A percentile compares a stretch with the other conserved stretches of the same genome.
Conservation (phyloP, 352 stramenopile species). For the Pythium rhizo-oryzae region DNA sequence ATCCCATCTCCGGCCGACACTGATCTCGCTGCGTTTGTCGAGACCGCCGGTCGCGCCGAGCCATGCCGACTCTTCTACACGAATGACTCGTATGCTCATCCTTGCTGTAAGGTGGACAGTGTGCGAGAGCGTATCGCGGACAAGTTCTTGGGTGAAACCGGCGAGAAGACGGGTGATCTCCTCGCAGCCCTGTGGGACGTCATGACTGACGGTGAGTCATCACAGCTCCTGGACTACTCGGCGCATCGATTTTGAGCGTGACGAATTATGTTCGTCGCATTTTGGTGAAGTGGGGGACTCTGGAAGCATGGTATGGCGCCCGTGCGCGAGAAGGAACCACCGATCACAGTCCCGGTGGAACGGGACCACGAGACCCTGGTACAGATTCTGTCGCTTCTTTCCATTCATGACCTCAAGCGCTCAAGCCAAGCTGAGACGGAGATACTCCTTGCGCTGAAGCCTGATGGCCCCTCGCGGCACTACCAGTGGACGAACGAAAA, state of each 20-base stretch:
- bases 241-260: constrained; percentile 10
- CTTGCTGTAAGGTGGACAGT: no score
- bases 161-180: neutral
- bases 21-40: no score
- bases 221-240: constrained; percentile 1
- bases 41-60: no score
- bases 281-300: neutral
- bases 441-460: neutral
- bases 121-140: no score
- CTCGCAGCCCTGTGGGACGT: neutral
- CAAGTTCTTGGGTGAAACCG: no score
- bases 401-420: constrained; percentile 8
- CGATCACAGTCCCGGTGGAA: neutral
- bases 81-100: no score
- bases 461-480: neutral
- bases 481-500: neutral
- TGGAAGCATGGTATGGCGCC: constrained; percentile 7
- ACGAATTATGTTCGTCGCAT: constrained; percentile 7
- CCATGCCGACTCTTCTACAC: no score
- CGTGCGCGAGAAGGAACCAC: neutral
- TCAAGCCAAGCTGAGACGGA: constrained; percentile 1
- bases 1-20: no score
- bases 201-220: neutral
- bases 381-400: constrained; percentile 11
- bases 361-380: neutral